Conservation (phyloP, 2,329 filamentous ascomycete genomes). For the Zymoseptoria passerinii region DNA sequence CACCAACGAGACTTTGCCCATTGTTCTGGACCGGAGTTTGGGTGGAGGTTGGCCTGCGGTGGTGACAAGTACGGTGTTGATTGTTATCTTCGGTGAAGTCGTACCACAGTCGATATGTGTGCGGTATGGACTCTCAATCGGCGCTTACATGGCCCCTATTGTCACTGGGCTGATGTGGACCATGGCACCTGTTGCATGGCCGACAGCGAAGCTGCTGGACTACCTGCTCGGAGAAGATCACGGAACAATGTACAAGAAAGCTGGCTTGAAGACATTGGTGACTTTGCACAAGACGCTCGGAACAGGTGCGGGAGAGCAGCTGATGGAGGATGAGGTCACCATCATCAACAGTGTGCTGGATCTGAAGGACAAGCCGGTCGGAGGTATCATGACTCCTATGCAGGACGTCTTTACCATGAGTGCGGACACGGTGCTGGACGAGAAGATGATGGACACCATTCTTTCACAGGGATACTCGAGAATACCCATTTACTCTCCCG, state of each 20-base stretch:
- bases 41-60: constrained; percentile 93
- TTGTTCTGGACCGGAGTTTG: constrained; percentile 86
- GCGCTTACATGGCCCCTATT: constrained; percentile 83
- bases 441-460: constrained; percentile 89
- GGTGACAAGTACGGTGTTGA: constrained; percentile 83
- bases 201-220: constrained; percentile 90
- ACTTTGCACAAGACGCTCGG: constrained; percentile 89
- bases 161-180: constrained; percentile 88
- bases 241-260: constrained; percentile 96
- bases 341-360: constrained; percentile 97
- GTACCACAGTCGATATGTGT: constrained; percentile 95
- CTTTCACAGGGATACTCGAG: constrained; percentile 89
- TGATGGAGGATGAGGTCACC: constrained; percentile 96
- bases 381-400: constrained; percentile 98
- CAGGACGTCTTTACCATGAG: constrained; percentile 94
- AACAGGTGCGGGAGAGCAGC: constrained; percentile 68
- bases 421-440: constrained; percentile 87
- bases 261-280: constrained; percentile 89
- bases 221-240: constrained; percentile 89
- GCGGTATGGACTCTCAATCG: constrained; percentile 88
- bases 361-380: constrained; percentile 90
- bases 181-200: constrained; percentile 83
- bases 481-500: constrained; percentile 85
- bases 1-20: constrained; percentile 92
- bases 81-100: constrained; percentile 97